Evolutionary conservation across 495 filamentous ascomycete genomes (phyloP).

Genomic region (Bryoglossum gracile): DNA sequence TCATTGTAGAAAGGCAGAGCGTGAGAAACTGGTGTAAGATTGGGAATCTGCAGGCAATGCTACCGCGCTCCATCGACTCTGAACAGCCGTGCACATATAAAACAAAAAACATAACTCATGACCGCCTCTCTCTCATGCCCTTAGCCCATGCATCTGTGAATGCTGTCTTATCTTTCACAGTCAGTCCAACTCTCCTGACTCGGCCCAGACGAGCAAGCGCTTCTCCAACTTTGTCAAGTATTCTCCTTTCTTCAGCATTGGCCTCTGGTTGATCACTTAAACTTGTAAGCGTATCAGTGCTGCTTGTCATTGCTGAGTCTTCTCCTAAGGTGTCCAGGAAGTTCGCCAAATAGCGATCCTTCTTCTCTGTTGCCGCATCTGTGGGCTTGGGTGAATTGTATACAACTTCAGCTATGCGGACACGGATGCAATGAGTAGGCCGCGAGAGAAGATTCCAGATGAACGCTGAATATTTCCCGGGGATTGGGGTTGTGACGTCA

Average conservation of each 20-base stretch:
- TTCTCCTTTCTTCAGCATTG: conserved; percentile 48
- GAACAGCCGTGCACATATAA: neutral
- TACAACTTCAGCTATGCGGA: conserved; percentile 73
- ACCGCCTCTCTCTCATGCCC: conserved; percentile 26
- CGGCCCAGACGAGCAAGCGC: conserved; percentile 81
- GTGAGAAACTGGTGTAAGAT: neutral
- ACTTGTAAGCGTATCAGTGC: conserved; percentile 28
- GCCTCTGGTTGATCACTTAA: conserved; percentile 32
- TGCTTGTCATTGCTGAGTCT: conserved; percentile 29
- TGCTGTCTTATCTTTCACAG: conserved; percentile 70
- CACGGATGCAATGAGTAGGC: conserved; percentile 82
- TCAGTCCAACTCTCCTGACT: conserved; percentile 84
- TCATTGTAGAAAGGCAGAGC: neutral
- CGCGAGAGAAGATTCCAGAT: conserved; percentile 79
- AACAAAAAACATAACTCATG: neutral
- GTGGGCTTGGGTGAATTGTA: conserved; percentile 36
- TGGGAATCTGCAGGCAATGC: conserved; percentile 10
- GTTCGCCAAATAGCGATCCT: conserved; percentile 40
- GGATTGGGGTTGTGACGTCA: conserved; percentile 87
- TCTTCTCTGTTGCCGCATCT: conserved; percentile 24
- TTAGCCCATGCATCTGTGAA: conserved; percentile 66
- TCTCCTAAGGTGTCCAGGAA: conserved; percentile 40
- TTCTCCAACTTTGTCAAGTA: conserved; percentile 72
- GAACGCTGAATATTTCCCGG: conserved; percentile 58
- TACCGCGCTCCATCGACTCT: neutral